These are phyloP conservation scores for Myxozyma kluyveri DNA, from an alignment of 805 yeast species.

Conservation along the genomic window DNA sequence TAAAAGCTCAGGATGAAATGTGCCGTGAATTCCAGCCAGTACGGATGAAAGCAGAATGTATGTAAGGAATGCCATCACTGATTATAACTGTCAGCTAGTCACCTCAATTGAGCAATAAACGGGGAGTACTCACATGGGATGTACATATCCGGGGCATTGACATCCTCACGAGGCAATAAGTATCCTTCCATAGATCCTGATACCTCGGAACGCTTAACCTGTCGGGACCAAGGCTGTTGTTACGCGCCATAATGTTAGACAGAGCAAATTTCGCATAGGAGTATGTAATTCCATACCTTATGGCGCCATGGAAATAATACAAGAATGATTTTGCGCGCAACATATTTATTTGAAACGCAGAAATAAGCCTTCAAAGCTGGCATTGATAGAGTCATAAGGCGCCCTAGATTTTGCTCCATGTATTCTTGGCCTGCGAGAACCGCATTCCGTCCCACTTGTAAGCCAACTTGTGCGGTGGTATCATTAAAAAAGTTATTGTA, in stretches of 20 bases:
- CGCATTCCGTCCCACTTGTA: constrained; percentile 84
- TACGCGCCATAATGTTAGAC: too few relatives aligned
- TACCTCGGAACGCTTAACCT: constrained; percentile 40
- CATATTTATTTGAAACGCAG: constrained; percentile 87
- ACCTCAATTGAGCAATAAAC: not conserved
- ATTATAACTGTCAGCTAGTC: not conserved
- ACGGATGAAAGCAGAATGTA: constrained; percentile 81
- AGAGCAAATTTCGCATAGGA: not conserved
- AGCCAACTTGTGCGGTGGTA: constrained; percentile 78
- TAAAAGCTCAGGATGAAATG: constrained; percentile 87
- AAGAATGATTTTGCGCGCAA: constrained; percentile 64
- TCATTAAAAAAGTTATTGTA: constrained; percentile 55
- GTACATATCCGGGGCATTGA: constrained; percentile 94
- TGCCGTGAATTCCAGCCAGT: constrained; percentile 79
- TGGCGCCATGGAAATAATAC: constrained; percentile 84
- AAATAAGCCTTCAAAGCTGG: constrained; percentile 75
- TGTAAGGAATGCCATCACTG: constrained; percentile 81
- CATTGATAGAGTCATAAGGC: constrained; percentile 45
- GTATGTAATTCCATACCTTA: constrained; percentile 85
- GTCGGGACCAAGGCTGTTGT: constrained; percentile 31
- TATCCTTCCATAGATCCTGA: constrained; percentile 46
- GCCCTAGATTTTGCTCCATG: constrained; percentile 64
- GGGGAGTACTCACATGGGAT: constrained; percentile 52
- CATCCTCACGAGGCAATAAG: constrained; percentile 79
- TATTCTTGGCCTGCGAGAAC: constrained; percentile 77